These are phyloP conservation scores for Hyaloscypha finlandica DNA, from an alignment of 495 filamentous ascomycete species.

Conservation along the genomic window DNA sequence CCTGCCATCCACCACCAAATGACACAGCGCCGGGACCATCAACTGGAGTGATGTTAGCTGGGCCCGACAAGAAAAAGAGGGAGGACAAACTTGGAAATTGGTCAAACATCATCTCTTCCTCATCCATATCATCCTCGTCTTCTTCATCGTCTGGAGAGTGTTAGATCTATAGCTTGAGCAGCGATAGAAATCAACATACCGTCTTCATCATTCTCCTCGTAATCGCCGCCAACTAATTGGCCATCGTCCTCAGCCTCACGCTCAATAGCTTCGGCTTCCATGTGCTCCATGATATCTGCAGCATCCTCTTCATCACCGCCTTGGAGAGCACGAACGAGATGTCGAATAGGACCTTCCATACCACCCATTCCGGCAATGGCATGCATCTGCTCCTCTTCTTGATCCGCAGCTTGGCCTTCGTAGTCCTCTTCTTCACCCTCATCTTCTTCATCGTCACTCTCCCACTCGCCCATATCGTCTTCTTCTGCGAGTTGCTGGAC, in stretches of 20 bases:
- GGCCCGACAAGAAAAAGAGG: neutral
- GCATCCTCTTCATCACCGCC: slow-evolving; percentile 40
- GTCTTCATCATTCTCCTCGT: slow-evolving; percentile 65
- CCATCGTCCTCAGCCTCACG: slow-evolving; percentile 51
- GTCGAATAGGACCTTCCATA: slow-evolving; percentile 39
- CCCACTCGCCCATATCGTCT: slow-evolving; percentile 57
- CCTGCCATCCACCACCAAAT: slow-evolving; percentile 29
- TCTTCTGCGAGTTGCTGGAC: slow-evolving; percentile 38
- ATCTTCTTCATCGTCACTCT: slow-evolving; percentile 55
- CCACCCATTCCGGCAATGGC: slow-evolving; percentile 25
- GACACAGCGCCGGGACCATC: slow-evolving; percentile 20
- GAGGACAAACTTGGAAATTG: slow-evolving; percentile 63
- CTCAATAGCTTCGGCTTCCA: slow-evolving; percentile 62
- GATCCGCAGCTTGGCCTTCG: slow-evolving; percentile 49
- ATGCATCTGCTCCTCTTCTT: slow-evolving; percentile 37
- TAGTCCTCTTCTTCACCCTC: slow-evolving; percentile 46
- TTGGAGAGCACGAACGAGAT: slow-evolving; percentile 39
- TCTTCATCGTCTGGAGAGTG: slow-evolving; percentile 55
- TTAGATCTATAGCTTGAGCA: slow-evolving; percentile 24
- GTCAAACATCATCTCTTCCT: slow-evolving; percentile 64
- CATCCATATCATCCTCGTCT: slow-evolving; percentile 72
- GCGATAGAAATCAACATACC: slow-evolving; percentile 42
- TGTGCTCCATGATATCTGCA: slow-evolving; percentile 51
- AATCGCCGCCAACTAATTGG: slow-evolving; percentile 49
- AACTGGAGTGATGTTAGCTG: slow-evolving; percentile 21